Percentiles rank a stretch among this genome's conserved stretches.
Conservation (phyloP, 192 early-diverging fungal genomes). For the Gonapodya prolifera region DNA sequence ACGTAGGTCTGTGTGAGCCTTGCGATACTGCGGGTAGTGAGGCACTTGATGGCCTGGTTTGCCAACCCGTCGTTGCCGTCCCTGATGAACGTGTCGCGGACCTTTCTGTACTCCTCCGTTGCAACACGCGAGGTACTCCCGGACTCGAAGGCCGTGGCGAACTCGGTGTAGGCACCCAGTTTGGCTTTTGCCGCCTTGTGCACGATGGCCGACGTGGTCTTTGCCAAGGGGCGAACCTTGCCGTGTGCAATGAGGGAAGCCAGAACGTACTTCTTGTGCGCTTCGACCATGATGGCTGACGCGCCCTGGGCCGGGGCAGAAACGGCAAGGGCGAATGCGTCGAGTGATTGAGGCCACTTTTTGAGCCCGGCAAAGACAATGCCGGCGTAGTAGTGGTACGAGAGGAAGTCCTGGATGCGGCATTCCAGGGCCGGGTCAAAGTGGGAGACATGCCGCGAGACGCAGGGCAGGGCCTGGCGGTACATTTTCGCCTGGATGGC, state of each 20-base stretch:
- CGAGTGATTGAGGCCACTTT: constrained; percentile 42
- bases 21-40: constrained; percentile 45
- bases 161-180: constrained; percentile 33
- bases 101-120: constrained; percentile 27
- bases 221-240: constrained; percentile 26
- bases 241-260: constrained; percentile 48
- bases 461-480: too few species aligned
- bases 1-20: constrained; percentile 63
- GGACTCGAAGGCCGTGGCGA: constrained; percentile 47
- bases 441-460: not conserved
- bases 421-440: not conserved
- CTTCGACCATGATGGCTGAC: constrained; percentile 64
- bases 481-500: too few species aligned
- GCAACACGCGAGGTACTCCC: constrained; percentile 23
- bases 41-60: constrained; percentile 27
- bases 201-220: constrained; percentile 34
- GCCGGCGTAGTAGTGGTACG: constrained; percentile 70
- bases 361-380: constrained; percentile 58
- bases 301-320: constrained; percentile 46
- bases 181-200: constrained; percentile 24
- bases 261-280: constrained; percentile 55
- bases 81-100: constrained; percentile 16
- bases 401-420: constrained; percentile 38
- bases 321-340: constrained; percentile 46
- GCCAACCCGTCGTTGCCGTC: constrained; percentile 55